Evolutionary conservation across 176 grass and related monocot species (phyloP).

Genomic region (Rhynchospora breviuscula): DNA sequence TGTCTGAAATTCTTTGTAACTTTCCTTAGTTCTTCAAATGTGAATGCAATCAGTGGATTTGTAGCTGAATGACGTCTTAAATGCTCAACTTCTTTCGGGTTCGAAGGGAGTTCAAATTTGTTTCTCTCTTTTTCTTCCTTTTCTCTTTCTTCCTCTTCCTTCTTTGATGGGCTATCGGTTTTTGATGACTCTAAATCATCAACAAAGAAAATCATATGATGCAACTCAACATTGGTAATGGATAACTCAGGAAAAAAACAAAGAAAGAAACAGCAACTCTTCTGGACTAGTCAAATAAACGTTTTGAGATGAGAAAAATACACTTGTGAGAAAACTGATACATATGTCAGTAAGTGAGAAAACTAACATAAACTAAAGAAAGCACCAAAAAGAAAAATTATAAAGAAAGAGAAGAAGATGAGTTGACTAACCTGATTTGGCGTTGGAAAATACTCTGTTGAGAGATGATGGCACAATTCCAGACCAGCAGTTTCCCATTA

Average conservation of each 20-base stretch:
- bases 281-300: neutral
- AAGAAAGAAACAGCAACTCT: neutral
- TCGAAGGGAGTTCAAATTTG: constrained; percentile 51
- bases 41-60: constrained; percentile 65
- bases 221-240: neutral
- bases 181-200: constrained; percentile 44
- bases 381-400: neutral
- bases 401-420: constrained; percentile 9
- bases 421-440: constrained; percentile 48
- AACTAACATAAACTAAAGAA: neutral
- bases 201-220: neutral
- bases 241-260: constrained; percentile 4
- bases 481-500: constrained; percentile 70
- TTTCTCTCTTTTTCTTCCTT: constrained; percentile 27
- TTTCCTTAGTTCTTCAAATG: constrained; percentile 46
- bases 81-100: constrained; percentile 59
- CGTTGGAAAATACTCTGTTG: constrained; percentile 55
- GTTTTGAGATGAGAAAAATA: neutral
- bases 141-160: constrained; percentile 29
- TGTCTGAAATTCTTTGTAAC: constrained; percentile 55
- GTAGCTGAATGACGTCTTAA: constrained; percentile 30
- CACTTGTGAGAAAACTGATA: neutral
- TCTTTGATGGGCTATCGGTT: constrained; percentile 47
- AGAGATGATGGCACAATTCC: constrained; percentile 15
- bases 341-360: neutral